Percentiles rank a stretch among this genome's conserved stretches.
phyloP scores from a whole-genome alignment of 345 rosid genomes.

The Excoecaria agallocha region DNA sequence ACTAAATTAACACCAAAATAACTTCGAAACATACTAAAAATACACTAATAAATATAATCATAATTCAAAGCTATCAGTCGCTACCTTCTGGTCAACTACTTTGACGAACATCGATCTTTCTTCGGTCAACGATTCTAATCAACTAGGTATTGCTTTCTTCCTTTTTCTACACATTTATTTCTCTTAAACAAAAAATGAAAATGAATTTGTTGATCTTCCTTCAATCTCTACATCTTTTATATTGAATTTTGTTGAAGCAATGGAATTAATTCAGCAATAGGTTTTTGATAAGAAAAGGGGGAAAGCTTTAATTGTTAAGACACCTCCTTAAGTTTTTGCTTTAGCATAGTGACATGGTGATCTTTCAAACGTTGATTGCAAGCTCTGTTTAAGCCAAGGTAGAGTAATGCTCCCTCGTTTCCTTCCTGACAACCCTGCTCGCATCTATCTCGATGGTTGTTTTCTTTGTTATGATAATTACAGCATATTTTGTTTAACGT shows the following conservation, averaged over 20 bases:
- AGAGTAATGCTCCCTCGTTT: conserved; percentile 28
- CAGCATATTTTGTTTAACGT: conserved; percentile 45
- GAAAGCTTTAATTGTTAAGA: conserved; percentile 11
- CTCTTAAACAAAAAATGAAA: no score
- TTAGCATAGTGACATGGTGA: conserved; percentile 49
- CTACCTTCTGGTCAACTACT: no score
- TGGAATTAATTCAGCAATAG: conserved; percentile 17
- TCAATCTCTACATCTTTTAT: background rate
- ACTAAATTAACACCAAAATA: no score
- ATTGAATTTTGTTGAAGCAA: conserved; percentile 14
- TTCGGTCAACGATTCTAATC: no score
- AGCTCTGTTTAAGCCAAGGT: conserved; percentile 38
- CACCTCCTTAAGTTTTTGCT: conserved; percentile 30
- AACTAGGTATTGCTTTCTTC: no score
- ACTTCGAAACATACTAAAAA: no score
- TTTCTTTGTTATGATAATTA: conserved; percentile 55
- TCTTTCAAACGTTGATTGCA: conserved; percentile 41
- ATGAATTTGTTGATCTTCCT: no score
- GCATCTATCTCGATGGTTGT: conserved; percentile 65
- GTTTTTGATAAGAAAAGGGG: conserved; percentile 16
- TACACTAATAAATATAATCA: no score
- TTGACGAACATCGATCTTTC: no score
- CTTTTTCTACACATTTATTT: no score
- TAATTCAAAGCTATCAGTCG: no score
- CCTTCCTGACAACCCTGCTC: conserved; percentile 37